Conservation (phyloP, 768 basidiomycete species). For the Boletus reticulatus region DNA sequence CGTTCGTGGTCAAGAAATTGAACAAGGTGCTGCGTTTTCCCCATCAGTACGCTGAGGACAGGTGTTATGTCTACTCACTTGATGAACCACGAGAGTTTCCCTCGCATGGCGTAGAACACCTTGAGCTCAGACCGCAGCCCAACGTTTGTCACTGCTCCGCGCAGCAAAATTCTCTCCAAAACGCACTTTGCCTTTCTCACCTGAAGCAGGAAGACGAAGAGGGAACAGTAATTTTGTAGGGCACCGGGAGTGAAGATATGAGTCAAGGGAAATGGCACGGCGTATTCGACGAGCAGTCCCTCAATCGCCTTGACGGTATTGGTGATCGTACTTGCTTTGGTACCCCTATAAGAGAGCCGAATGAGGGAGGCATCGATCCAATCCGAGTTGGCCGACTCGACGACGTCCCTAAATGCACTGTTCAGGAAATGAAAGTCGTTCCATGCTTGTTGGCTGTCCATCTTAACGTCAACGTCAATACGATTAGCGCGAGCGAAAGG, state of each 20-base stretch:
- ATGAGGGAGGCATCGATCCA: slow-evolving; percentile 72
- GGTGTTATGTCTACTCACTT: slow-evolving; percentile 51
- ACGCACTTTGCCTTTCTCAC: slow-evolving; percentile 69
- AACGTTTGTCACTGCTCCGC: slow-evolving; percentile 41
- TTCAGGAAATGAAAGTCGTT: slow-evolving; percentile 84
- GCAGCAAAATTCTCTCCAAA: slow-evolving; percentile 66
- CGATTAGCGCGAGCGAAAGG: background rate
- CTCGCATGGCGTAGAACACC: slow-evolving; percentile 72
- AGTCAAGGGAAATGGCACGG: slow-evolving; percentile 75
- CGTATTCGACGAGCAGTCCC: slow-evolving; percentile 72
- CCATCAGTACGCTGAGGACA: background rate
- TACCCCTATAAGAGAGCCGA: slow-evolving; percentile 65
- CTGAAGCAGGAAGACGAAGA: slow-evolving; percentile 73
- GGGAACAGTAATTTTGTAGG: slow-evolving; percentile 57
- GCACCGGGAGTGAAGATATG: slow-evolving; percentile 67
- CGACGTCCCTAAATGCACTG: slow-evolving; percentile 67
- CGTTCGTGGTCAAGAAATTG: slow-evolving; percentile 73
- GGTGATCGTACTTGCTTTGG: slow-evolving; percentile 41
- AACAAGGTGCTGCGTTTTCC: slow-evolving; percentile 50
- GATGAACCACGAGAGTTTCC: slow-evolving; percentile 80
- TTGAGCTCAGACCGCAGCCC: slow-evolving; percentile 51
- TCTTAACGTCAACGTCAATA: slow-evolving; percentile 39
- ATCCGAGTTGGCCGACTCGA: slow-evolving; percentile 46
- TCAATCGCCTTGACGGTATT: slow-evolving; percentile 64
- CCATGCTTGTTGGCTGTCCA: slow-evolving; percentile 74